A percentile compares a stretch with the other conserved stretches of the same genome.
Evolutionary conservation across 1,284 basidiomycete genomes (phyloP).

Genomic region (Ceratorhiza oryzae-sativae): DNA sequence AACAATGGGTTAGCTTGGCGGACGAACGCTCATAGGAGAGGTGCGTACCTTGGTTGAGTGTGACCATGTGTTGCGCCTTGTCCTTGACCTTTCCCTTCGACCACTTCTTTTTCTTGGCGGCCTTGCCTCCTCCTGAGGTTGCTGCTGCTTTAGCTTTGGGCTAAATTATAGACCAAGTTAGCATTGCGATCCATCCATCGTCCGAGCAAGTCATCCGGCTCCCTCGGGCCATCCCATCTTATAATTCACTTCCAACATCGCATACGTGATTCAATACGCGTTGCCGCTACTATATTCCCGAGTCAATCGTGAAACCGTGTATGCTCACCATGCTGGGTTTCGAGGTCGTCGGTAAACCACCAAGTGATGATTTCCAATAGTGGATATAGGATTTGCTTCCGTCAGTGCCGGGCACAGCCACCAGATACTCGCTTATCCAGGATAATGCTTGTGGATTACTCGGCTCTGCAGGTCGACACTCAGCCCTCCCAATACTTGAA

Average conservation of each 20-base stretch:
- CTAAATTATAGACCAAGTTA: conserved; percentile 51
- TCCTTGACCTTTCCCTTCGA: conserved; percentile 99
- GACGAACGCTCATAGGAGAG: not conserved
- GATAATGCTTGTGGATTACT: not conserved
- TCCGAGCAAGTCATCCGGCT: conserved; percentile 2
- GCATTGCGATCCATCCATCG: conserved; percentile 4
- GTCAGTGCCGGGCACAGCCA: conserved; percentile 23
- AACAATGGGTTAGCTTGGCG: not conserved
- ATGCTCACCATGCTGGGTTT: conserved; percentile 36
- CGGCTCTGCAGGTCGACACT: no score
- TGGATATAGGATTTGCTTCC: conserved; percentile 16
- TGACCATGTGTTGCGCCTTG: conserved; percentile 95
- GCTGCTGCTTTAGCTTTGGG: conserved; percentile 80
- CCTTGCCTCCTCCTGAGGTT: conserved; percentile 74
- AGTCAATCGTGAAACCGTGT: not conserved
- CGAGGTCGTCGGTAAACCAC: conserved; percentile 17
- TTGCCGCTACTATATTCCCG: not conserved
- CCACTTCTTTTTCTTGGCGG: conserved; percentile 99
- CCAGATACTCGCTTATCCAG: not conserved
- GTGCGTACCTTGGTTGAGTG: conserved; percentile 76
- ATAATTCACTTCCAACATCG: not conserved
- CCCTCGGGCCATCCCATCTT: not conserved
- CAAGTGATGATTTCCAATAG: conserved; percentile 7
- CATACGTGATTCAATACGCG: not conserved
- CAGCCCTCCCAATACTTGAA: no score